Evolutionary conservation across 2,329 filamentous ascomycete genomes (phyloP), one percentile per base, ranked within the genome.

Genomic region (Hymenoscyphus occultus): DNA sequence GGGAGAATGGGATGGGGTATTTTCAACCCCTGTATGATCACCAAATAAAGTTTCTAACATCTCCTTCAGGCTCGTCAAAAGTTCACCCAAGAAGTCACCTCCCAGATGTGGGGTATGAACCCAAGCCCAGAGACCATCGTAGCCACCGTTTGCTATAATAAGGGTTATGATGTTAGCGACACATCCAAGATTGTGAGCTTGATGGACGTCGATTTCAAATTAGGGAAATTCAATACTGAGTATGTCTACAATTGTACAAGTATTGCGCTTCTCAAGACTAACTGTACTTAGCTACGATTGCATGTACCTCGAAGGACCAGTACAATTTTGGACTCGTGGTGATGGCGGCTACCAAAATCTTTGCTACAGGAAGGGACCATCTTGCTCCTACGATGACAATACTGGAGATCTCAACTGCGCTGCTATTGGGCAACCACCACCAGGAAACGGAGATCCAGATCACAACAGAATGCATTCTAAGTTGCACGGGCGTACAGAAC

Each of bases 321-420:
- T 45, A 5, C 19, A 9, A 58, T 35, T 28, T 56, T 65, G n/a
- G 2, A 58, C 32, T 39, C 56, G 1, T 51, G 13, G 19, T 39
- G 40, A 65, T 1, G 13, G 19, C 5, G 59, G 59, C n/a, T 60
- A 31, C 59, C 59, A 60, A 40, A 60, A 60, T 40, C 39, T 45
- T 6, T 60, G 39, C 28, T 60, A 60, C 39, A 45, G 28, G n/a
- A 22, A 60, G 12, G 39, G 22, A 13, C 10, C n/a, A 2, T n/a
- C 22, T 2, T 60, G 59, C 59, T 31, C 39, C 35, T 60, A 60
- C 19, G 59, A 60, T 31, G 3, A 6, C 16, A 16, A 13, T 5
- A 48, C 59, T 48, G 59, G 59, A 28, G 59, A 45, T 60, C 59
- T 60, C 35, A 60, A 39, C 22, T 60, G 59, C 40, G 31, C 22